Conservation (phyloP, 1,284 basidiomycete genomes). For the Cutaneotrichosporon spelunceum region DNA sequence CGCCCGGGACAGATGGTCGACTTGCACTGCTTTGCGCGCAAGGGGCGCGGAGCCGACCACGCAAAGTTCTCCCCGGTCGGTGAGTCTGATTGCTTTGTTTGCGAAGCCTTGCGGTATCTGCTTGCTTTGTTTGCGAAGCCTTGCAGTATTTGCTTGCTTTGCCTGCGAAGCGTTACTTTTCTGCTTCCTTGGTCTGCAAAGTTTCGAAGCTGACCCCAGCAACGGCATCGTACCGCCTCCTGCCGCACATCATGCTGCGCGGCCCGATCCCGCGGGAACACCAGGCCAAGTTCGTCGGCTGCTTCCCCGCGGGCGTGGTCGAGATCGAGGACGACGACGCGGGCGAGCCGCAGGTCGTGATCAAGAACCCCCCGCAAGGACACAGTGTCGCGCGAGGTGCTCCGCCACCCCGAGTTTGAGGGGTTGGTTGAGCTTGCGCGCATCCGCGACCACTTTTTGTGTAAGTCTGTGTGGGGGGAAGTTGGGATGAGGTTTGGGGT, state of each 20-base stretch:
- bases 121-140: too few species aligned
- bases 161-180: too few species aligned
- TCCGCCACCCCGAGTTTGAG: slow-evolving; percentile 87
- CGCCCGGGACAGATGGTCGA: slow-evolving; percentile 77
- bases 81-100: slow-evolving; percentile 52
- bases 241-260: slow-evolving; percentile 78
- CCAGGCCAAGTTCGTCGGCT: slow-evolving; percentile 72
- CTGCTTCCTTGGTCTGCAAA: too few species aligned
- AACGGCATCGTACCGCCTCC: slow-evolving; percentile 88
- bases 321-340: slow-evolving; percentile 59
- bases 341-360: slow-evolving; percentile 54
- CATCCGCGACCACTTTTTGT: slow-evolving; percentile 90
- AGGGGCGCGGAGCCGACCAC: slow-evolving; percentile 93
- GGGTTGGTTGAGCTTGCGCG: slow-evolving; percentile 79
- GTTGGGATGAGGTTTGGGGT: too few species aligned
- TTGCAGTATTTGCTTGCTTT: too few species aligned
- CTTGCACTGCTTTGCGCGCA: slow-evolving; percentile 73
- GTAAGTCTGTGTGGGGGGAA: slow-evolving; percentile 55
- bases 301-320: slow-evolving; percentile 89
- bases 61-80: slow-evolving; percentile 98
- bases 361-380: slow-evolving; percentile 70
- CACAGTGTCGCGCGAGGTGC: slow-evolving; percentile 86
- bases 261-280: slow-evolving; percentile 64
- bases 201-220: slow-evolving; percentile 58
- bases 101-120: too few species aligned